Conservation (phyloP, 1,284 basidiomycete species). For the Fistulinella cinereoalba region DNA sequence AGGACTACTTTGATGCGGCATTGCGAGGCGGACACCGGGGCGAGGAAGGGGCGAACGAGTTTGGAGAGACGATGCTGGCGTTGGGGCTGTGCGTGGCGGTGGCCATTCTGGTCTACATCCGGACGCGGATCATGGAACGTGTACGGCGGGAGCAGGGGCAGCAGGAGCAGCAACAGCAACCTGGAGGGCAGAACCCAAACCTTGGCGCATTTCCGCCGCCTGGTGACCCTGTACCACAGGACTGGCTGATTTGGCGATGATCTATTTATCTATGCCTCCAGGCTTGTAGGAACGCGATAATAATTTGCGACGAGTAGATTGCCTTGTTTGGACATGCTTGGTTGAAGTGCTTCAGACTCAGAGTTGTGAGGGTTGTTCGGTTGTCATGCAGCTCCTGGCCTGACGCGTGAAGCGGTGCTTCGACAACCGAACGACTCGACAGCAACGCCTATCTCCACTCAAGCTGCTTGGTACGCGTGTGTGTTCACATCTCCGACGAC, state of each 20-base stretch:
- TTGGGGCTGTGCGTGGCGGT: constrained; percentile 63
- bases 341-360: constrained; percentile 1
- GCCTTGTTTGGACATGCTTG: constrained; percentile 30
- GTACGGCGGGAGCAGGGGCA: constrained; percentile 52
- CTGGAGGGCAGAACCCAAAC: constrained; percentile 16
- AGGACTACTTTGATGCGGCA: constrained; percentile 75
- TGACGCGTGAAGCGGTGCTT: not conserved
- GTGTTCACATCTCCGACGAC: too few relatives aligned
- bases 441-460: too few relatives aligned
- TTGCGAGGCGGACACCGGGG: constrained; percentile 57
- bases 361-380: not conserved
- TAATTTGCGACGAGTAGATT: too few relatives aligned
- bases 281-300: too few relatives aligned
- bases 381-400: not conserved
- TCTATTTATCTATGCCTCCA: constrained; percentile 11
- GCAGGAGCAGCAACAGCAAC: constrained; percentile 5
- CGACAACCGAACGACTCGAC: not conserved
- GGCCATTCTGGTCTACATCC: constrained; percentile 65
- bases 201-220: constrained; percentile 58
- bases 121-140: constrained; percentile 68
- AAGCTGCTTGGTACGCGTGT: too few relatives aligned
- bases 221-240: constrained; percentile 60
- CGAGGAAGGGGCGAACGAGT: constrained; percentile 59
- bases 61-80: constrained; percentile 69
- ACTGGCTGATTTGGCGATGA: constrained; percentile 58